Evolutionary conservation across 2,329 filamentous ascomycete genomes (phyloP), one percentile per base, ranked within the genome.

Genomic region (Diplodia mutila): DNA sequence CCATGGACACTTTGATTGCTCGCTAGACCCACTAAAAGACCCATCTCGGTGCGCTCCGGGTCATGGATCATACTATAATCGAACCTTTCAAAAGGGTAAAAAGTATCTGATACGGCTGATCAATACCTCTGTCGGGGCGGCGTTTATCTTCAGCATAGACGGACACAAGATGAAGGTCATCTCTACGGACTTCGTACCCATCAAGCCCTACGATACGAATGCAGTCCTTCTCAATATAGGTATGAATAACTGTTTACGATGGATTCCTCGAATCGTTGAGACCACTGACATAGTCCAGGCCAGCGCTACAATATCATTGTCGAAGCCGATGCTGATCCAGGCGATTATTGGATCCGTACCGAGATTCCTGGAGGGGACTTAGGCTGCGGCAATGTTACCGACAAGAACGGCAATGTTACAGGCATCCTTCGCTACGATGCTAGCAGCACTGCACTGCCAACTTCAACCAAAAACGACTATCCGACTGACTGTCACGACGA

Each of bases 251-350:
- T 8, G 7, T 16, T 39, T 9, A 29, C 34, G 14, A 8, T 52
- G 12, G 18, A 49, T 18, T 4, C 9, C 8, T 55, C 4, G 29
- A 32, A 11, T 4, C 2, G 16, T 16, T 8, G 37, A 37, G 5
- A 37, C 8, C 8, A 12, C 63, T 29, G 16, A 46, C 32, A 37
- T 21, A 2, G 9, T n/a, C 6, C n/a, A 67, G 65, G 65, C 32
- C 81, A 84, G 69, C 79, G 82, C 3, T 83, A 83, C 75, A 80
- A 83, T 55, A 80, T 84, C 5, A 73, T 84, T 65, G 78, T 84
- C 72, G 78, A 74, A 27, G 80, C 81, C 52, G 81, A 83, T 67
- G 65, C 65, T 23, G 34, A 23, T 6, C 65, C 65, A 29, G 72
- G 72, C 53, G 70, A 73, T 34, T 75, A 74, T 68, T 76, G 74